Conservation (phyloP, 352 stramenopile species). For the Phytophthora sansomeana region DNA sequence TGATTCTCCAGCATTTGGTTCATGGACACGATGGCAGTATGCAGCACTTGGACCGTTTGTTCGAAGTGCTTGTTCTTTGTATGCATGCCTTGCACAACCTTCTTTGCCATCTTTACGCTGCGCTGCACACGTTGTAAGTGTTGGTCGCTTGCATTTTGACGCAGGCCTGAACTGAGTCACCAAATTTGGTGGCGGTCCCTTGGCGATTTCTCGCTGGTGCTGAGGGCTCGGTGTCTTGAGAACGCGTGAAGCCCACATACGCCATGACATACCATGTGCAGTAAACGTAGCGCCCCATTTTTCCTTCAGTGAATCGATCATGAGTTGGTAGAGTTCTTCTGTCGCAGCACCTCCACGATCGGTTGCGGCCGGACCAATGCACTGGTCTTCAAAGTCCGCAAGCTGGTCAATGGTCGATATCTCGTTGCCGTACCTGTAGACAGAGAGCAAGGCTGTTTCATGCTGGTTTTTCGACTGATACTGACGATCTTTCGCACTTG, state of each 20-base stretch:
- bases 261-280: constrained; percentile 12
- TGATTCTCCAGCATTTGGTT: constrained; percentile 15
- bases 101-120: no score
- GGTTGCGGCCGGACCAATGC: constrained; percentile 13
- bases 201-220: no score
- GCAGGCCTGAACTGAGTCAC: constrained; percentile 13
- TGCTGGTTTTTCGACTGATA: constrained; percentile 8
- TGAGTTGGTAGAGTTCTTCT: no score
- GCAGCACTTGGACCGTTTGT: constrained; percentile 17
- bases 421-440: constrained; percentile 17
- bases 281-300: constrained; percentile 13
- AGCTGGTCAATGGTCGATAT: no score
- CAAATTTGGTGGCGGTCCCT: background rate
- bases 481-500: constrained; percentile 15
- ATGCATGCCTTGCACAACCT: no score
- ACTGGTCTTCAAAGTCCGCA: constrained; percentile 15
- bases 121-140: no score
- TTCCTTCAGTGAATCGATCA: no score
- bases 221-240: constrained; percentile 11
- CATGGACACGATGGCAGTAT: constrained; percentile 15
- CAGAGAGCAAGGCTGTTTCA: constrained; percentile 12
- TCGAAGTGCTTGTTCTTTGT: no score
- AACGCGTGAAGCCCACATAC: constrained; percentile 13
- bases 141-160: constrained; percentile 10
- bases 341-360: constrained; percentile 18